A percentile compares a stretch with the other conserved stretches of the same genome.
phyloP scores from a whole-genome alignment of 2,329 filamentous ascomycete genomes.

The Ophiocordyceps sinensis region DNA sequence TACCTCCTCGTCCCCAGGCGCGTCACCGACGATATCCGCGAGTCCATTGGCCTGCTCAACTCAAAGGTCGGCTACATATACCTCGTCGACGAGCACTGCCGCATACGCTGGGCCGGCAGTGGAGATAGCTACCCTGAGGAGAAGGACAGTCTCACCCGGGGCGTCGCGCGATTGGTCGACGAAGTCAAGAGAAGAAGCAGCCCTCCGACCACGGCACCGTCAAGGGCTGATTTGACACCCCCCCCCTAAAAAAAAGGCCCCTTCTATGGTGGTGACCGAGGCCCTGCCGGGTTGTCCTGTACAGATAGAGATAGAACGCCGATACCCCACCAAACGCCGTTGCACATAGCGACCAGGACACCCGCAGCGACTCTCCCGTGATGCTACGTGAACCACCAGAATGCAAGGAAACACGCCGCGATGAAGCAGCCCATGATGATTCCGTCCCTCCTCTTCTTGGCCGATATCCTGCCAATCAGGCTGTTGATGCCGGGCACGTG shows the following conservation, averaged over 20 bases:
- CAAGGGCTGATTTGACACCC: constrained; percentile 7
- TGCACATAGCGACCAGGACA: constrained; percentile 3
- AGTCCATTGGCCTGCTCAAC: constrained; percentile 61
- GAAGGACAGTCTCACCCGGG: constrained; percentile 49
- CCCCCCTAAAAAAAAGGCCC: neutral
- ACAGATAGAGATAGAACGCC: constrained; percentile 15
- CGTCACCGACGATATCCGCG: constrained; percentile 44
- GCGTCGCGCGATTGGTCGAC: constrained; percentile 45
- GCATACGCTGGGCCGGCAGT: constrained; percentile 89
- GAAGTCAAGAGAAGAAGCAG: constrained; percentile 32
- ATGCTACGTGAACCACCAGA: constrained; percentile 61
- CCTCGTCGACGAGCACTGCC: constrained; percentile 72
- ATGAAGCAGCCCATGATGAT: constrained; percentile 88
- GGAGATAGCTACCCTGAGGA: constrained; percentile 52
- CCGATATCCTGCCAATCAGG: constrained; percentile 81
- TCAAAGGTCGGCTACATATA: constrained; percentile 90
- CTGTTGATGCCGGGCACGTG: constrained; percentile 88
- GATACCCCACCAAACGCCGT: constrained; percentile 22
- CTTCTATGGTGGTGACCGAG: neutral
- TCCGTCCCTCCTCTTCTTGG: constrained; percentile 87
- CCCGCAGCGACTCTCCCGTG: too few species aligned
- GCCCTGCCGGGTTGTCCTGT: constrained; percentile 11
- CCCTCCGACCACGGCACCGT: neutral
- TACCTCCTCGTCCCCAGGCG: constrained; percentile 49
- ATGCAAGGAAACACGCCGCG: constrained; percentile 76